These are phyloP conservation scores for Tuber umbilicatum DNA, from an alignment of 495 filamentous ascomycete genomes.

Conservation along the genomic window DNA sequence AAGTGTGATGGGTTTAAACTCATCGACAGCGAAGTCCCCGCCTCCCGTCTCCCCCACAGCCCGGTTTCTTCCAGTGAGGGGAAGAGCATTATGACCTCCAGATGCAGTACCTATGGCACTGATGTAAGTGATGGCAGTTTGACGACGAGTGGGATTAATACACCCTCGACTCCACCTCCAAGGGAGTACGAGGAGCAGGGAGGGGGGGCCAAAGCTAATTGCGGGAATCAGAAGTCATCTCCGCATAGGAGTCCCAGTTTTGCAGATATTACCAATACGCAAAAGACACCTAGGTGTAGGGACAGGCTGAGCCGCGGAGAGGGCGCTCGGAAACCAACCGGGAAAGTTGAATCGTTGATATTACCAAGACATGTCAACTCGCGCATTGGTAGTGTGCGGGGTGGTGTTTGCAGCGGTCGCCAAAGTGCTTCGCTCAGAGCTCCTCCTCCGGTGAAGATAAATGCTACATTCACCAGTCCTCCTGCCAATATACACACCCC, in stretches of 20 bases:
- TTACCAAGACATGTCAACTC: neutral
- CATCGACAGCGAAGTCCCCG: conserved; percentile 5
- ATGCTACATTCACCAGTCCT: neutral
- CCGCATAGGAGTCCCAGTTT: neutral
- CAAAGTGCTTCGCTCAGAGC: neutral
- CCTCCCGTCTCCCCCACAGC: neutral
- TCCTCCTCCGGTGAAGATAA: conserved; percentile 1
- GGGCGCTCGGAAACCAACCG: neutral
- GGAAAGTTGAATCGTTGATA: neutral
- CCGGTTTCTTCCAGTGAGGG: neutral
- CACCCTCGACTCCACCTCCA: neutral
- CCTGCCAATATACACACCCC: neutral
- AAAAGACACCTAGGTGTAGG: neutral
- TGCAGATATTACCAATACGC: conserved; percentile 2
- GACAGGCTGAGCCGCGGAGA: neutral
- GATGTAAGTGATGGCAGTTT: neutral
- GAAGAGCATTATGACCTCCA: neutral
- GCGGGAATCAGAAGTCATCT: neutral
- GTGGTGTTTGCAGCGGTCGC: neutral
- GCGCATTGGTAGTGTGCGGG: neutral
- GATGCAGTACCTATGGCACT: conserved; percentile 1
- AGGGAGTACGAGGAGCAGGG: neutral
- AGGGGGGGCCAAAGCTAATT: neutral
- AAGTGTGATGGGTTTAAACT: conserved; percentile 12
- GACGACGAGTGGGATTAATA: neutral